These are phyloP conservation scores for Peterozyma toletana DNA, from an alignment of 805 yeast genomes.

Conservation along the genomic window DNA sequence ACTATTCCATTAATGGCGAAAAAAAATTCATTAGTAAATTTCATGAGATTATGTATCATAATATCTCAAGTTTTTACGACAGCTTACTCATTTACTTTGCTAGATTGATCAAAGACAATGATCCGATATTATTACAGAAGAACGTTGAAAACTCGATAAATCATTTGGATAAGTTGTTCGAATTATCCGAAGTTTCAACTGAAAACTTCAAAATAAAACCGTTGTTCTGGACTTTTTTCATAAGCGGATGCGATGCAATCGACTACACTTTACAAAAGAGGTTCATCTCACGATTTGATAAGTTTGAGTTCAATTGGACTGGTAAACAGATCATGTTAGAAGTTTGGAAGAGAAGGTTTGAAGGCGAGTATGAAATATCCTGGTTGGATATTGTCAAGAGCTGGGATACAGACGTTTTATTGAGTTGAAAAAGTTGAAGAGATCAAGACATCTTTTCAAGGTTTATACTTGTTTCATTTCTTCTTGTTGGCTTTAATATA, in stretches of 20 bases:
- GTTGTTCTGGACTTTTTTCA: conserved; percentile 40
- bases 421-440: conserved; percentile 17
- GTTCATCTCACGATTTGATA: conserved; percentile 26
- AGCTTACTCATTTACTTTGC: conserved; percentile 35
- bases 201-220: conserved; percentile 23
- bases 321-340: conserved; percentile 47
- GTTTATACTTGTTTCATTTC: no score
- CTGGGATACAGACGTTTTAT: conserved; percentile 39
- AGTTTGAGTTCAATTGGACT: conserved; percentile 41
- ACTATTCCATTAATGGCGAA: conserved; percentile 12
- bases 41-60: conserved; percentile 34
- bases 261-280: conserved; percentile 22
- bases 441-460: no score
- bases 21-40: conserved; percentile 25
- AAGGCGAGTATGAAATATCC: conserved; percentile 27
- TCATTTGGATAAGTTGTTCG: conserved; percentile 21
- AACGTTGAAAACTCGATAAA: conserved; percentile 26
- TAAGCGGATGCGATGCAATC: conserved; percentile 34
- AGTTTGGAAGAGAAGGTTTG: conserved; percentile 37
- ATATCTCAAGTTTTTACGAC: conserved; percentile 32
- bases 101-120: conserved; percentile 36
- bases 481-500: no score
- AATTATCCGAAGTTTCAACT: conserved; percentile 13
- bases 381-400: conserved; percentile 50
- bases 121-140: conserved; percentile 26